Base-by-base conservation (phyloP, 2,329 filamentous ascomycete species). In the Botrytis porri region DNA sequence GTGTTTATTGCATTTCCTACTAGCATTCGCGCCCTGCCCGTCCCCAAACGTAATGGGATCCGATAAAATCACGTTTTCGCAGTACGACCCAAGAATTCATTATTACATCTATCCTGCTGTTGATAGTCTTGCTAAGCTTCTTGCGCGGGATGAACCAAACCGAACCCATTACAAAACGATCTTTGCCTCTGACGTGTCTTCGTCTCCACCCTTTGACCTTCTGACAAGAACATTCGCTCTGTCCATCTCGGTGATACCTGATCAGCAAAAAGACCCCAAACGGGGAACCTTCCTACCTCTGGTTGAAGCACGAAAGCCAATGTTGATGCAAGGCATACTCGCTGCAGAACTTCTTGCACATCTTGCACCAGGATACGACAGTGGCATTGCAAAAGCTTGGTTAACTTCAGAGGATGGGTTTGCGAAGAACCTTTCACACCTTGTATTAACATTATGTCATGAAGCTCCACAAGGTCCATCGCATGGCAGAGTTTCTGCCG, bases 71-170 rank as follows among this genome's bases (percentile, higher is more conserved):
- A 91, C 91, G 79, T 98, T 98, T 81, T 86, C 93, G 0, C 84
- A 90, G 5, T 98, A 95, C 81, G 92, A 95, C 71, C 93, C 96
- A 0, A 85, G 88, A 16, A 83, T 94, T 43, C 95, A 99, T 81
- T 90, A 92, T 60, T 98, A 98, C 81, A 88, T 97, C 1, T 95
- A 95, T 4, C 90, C 93, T 54, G 96, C 96, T 1, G 89, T 98
- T 29, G 96, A 99, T 81, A 92, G 92, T 65, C 84, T 98, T 39
- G 95, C 96, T 3, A 98, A 98, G 82, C 85, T 99, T 4, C 86
- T 99, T 39, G 95, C 96, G 6, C 88, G 95, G 69, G 96, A 98
- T 80, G 95, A 98, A 77, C 95, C 96, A 0, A 99, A 99, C 79
- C 87, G 96, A 75, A 90, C 90, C 4, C 91, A 93, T 78, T 98